Percentiles rank a stretch among this genome's conserved stretches.
These are phyloP conservation scores for Cichorium intybus DNA, from an alignment of 140 eudicot genomes.

Conservation along the genomic window DNA sequence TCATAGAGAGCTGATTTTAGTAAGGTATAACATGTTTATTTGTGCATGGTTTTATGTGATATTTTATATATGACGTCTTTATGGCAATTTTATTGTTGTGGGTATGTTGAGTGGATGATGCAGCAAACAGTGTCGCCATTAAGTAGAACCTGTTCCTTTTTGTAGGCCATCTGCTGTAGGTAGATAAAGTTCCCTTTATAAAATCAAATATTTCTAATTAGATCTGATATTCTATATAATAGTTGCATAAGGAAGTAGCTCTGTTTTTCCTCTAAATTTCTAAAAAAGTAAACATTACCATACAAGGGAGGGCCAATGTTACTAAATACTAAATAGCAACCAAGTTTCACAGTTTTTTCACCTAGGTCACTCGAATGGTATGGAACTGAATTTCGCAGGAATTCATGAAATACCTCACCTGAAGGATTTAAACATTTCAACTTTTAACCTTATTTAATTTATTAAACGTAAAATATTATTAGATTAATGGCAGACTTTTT, in stretches of 20 bases:
- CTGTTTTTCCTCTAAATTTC: neutral
- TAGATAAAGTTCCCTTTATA: neutral
- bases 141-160: conserved; percentile 16
- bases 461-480: too few species aligned
- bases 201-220: neutral
- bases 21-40: conserved; percentile 30
- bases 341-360: too few species aligned
- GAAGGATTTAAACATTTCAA: too few species aligned
- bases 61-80: neutral
- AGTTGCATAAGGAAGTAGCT: conserved; percentile 2
- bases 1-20: conserved; percentile 30
- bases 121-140: conserved; percentile 11
- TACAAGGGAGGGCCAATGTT: neutral
- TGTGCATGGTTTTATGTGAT: conserved; percentile 6
- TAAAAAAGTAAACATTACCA: neutral
- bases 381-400: too few species aligned
- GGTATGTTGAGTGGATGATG: conserved; percentile 6
- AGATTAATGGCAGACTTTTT: too few species aligned
- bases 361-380: too few species aligned
- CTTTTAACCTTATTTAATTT: too few species aligned
- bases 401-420: too few species aligned
- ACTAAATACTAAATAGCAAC: too few species aligned
- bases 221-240: conserved; percentile 1
- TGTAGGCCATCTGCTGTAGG: conserved; percentile 11
- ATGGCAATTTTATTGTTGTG: neutral